These are phyloP conservation scores for Citrus sp. DNA, from an alignment of 345 rosid genomes.

Conservation along the genomic window DNA sequence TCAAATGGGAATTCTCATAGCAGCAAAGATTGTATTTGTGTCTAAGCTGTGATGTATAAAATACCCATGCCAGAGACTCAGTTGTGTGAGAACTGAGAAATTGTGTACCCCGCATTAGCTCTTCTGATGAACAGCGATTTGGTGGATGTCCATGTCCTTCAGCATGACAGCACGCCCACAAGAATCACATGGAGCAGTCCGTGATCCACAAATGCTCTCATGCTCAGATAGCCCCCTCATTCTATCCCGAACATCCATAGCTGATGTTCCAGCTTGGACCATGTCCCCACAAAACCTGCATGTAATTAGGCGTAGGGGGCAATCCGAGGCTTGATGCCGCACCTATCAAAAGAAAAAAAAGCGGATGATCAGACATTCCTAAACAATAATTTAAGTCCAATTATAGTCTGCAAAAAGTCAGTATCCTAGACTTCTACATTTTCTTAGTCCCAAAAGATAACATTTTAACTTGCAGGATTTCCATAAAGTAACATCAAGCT, in stretches of 20 bases:
- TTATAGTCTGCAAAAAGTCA: not conserved
- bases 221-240: slow-evolving; percentile 90
- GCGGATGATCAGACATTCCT: too few species aligned
- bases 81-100: not conserved
- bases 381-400: not conserved
- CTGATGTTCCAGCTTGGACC: slow-evolving; percentile 80
- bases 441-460: not conserved
- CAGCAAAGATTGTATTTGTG: not conserved
- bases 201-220: slow-evolving; percentile 88
- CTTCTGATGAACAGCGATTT: slow-evolving; percentile 82
- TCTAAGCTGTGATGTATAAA: not conserved
- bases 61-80: not conserved
- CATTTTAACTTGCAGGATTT: not conserved
- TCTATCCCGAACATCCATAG: slow-evolving; percentile 68
- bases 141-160: slow-evolving; percentile 98
- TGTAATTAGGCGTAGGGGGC: slow-evolving; percentile 65
- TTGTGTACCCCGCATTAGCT: slow-evolving; percentile 22
- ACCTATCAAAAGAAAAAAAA: slow-evolving; percentile 38
- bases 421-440: not conserved
- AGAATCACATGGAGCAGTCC: slow-evolving; percentile 91
- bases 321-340: slow-evolving; percentile 71
- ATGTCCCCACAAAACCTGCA: slow-evolving; percentile 94
- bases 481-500: not conserved
- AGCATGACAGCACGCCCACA: slow-evolving; percentile 96
- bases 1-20: not conserved